These are phyloP conservation scores for Ophiocordyceps robertsii DNA, from an alignment of 2,329 filamentous ascomycete genomes.

Conservation along the genomic window DNA sequence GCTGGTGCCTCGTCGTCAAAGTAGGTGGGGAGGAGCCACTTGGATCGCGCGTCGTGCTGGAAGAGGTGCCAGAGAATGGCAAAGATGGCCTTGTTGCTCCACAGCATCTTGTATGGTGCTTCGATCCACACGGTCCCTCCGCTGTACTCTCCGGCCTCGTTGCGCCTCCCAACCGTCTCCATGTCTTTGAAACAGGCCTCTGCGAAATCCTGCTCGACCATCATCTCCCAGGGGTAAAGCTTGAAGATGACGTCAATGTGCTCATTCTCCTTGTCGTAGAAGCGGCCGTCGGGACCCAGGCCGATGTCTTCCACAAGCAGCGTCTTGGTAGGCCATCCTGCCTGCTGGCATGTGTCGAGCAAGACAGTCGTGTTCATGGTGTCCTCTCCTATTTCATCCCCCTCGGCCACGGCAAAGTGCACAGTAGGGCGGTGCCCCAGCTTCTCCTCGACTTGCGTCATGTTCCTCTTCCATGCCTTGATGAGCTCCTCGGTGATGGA, in stretches of 20 bases:
- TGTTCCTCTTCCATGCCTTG: conserved; percentile 1
- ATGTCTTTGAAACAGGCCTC: conserved; percentile 1
- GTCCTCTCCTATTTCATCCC: conserved; percentile 1
- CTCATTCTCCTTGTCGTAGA: conserved; percentile 1
- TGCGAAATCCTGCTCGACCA: background rate
- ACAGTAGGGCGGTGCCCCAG: background rate
- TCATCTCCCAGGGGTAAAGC: conserved; percentile 1
- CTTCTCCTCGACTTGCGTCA: background rate
- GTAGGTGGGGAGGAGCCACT: conserved; percentile 3
- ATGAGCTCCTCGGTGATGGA: background rate
- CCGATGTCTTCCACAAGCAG: conserved; percentile 1
- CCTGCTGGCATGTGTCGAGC: conserved; percentile 1
- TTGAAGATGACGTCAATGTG: conserved; percentile 4
- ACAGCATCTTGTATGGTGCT: conserved; percentile 3
- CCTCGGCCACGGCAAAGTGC: conserved; percentile 1
- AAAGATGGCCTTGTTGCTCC: conserved; percentile 3
- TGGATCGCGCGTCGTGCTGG: conserved; percentile 1
- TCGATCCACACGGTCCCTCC: conserved; percentile 4
- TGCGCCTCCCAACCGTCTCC: background rate
- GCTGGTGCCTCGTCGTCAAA: conserved; percentile 1
- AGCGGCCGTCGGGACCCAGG: background rate
- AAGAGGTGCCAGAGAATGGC: conserved; percentile 2
- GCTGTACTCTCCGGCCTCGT: background rate
- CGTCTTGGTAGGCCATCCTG: conserved; percentile 1
- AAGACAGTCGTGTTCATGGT: background rate